These are phyloP conservation scores for Rhynchosporium agropyri DNA, from an alignment of 2,329 filamentous ascomycete species.

Conservation along the genomic window DNA sequence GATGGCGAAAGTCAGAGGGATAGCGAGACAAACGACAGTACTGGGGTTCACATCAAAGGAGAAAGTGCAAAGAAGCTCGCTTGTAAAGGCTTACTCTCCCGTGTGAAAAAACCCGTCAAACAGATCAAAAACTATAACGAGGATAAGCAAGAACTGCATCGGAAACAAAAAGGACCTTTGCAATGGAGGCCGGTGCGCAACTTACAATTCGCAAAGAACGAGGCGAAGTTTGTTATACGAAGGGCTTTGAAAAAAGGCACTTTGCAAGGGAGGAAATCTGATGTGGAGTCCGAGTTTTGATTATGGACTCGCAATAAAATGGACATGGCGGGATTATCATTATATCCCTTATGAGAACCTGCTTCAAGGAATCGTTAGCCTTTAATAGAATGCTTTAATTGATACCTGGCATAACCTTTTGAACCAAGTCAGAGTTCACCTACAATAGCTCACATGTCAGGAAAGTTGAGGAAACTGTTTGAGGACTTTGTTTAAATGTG, in stretches of 20 bases:
- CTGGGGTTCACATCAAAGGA: neutral
- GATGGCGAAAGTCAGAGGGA: neutral
- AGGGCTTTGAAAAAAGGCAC: constrained; percentile 77
- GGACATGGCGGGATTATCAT: neutral
- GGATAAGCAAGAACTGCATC: constrained; percentile 73
- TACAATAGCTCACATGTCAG: too few species aligned
- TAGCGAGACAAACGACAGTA: neutral
- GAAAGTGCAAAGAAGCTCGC: constrained; percentile 13
- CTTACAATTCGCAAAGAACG: constrained; percentile 82
- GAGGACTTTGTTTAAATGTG: too few species aligned
- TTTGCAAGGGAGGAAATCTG: constrained; percentile 80
- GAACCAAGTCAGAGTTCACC: too few species aligned
- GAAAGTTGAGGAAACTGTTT: too few species aligned
- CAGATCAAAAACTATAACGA: constrained; percentile 65
- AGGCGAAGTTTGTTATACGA: constrained; percentile 76
- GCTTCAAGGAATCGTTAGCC: neutral
- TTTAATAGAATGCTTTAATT: too few species aligned
- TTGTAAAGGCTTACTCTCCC: constrained; percentile 17
- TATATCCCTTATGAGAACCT: too few species aligned
- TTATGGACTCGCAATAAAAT: neutral
- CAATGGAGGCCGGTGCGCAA: constrained; percentile 94
- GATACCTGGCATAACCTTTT: too few species aligned
- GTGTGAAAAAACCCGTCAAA: constrained; percentile 55
- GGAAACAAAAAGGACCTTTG: constrained; percentile 89
- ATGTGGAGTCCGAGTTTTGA: constrained; percentile 37